Conservation (phyloP, 2,329 filamentous ascomycete species). For the Hirsutella rhossiliensis region DNA sequence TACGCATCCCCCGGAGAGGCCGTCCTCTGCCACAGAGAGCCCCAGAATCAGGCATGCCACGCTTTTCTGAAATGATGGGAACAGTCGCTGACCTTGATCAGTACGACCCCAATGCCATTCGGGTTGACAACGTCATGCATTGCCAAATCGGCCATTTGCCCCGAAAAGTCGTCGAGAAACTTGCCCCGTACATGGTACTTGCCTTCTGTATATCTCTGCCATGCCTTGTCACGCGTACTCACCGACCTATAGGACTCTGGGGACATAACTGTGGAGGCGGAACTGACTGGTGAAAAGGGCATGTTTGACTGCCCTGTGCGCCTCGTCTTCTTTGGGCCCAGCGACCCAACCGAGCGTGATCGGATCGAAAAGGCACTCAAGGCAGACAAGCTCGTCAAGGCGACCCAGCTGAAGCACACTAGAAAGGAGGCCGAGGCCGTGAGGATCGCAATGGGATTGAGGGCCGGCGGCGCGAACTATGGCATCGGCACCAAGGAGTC, state of each 20-base stretch:
- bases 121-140: conserved; percentile 63
- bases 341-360: conserved; percentile 36
- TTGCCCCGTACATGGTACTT: conserved; percentile 59
- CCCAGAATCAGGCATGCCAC: conserved; percentile 40
- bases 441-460: conserved; percentile 29
- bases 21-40: conserved; percentile 52
- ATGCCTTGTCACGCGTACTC: neutral
- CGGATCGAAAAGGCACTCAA: conserved; percentile 51
- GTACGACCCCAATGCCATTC: conserved; percentile 67
- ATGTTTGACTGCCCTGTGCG: conserved; percentile 60
- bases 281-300: conserved; percentile 54
- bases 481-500: conserved; percentile 18
- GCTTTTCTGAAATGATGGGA: neutral
- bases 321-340: conserved; percentile 58
- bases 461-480: conserved; percentile 23
- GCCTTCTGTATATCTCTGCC: neutral
- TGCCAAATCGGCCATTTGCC: conserved; percentile 72
- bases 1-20: conserved; percentile 50
- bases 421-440: conserved; percentile 39
- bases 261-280: conserved; percentile 54
- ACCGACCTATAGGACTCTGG: conserved; percentile 32
- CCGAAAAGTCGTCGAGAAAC: conserved; percentile 51
- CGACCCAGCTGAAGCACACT: conserved; percentile 42
- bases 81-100: conserved; percentile 8
- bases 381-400: conserved; percentile 49